A percentile compares a stretch with the other conserved stretches of the same genome.
Evolutionary conservation across 257 asterid species (phyloP).

Genomic region (Ilex aquifolium): DNA sequence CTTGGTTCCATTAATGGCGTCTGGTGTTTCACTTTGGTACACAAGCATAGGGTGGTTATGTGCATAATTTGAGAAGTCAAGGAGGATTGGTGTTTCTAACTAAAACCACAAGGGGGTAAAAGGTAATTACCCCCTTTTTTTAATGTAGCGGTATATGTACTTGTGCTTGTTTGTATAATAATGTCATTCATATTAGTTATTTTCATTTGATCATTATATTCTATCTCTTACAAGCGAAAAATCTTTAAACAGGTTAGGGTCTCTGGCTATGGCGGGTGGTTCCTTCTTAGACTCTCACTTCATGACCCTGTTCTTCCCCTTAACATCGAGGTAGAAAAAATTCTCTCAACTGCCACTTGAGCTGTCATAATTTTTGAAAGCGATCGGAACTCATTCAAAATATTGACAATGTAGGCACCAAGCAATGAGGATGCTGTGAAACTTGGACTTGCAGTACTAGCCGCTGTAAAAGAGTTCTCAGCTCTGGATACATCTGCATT

Average conservation of each 20-base stretch:
- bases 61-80: too few species aligned
- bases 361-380: slow-evolving; percentile 5
- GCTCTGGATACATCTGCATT: slow-evolving; percentile 80
- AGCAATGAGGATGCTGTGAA: slow-evolving; percentile 64
- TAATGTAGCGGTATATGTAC: too few species aligned
- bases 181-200: too few species aligned
- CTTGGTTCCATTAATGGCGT: too few species aligned
- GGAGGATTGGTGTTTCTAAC: too few species aligned
- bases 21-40: too few species aligned
- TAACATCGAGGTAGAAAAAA: slow-evolving; percentile 69
- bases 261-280: slow-evolving; percentile 98
- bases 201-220: too few species aligned
- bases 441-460: slow-evolving; percentile 63
- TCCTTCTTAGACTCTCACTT: slow-evolving; percentile 93
- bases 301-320: slow-evolving; percentile 98
- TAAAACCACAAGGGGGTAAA: too few species aligned
- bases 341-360: slow-evolving; percentile 4
- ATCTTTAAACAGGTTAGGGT: slow-evolving; percentile 58
- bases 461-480: slow-evolving; percentile 51
- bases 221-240: too few species aligned
- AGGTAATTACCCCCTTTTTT: too few species aligned
- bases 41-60: too few species aligned
- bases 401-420: slow-evolving; percentile 49
- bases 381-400: slow-evolving; percentile 6
- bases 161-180: too few species aligned